Evolutionary conservation across 2,329 filamentous ascomycete species (phyloP), one percentile per base, ranked within the genome.

Genomic region (Pseudogymnoascus verrucosus): DNA sequence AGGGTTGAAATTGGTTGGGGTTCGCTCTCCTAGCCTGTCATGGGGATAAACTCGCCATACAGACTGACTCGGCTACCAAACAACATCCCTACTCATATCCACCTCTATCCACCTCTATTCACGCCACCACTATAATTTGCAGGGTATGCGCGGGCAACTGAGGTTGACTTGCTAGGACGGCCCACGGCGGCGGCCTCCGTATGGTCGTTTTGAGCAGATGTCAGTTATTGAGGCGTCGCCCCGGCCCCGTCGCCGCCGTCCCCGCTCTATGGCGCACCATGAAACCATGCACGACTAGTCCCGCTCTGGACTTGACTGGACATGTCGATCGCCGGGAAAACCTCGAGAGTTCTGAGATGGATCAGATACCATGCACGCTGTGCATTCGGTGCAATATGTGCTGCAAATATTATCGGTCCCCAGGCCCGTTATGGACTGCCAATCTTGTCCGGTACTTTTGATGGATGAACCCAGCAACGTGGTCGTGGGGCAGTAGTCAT

Each of bases 1-100:
- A n/a, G 51, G 28, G 28, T 57, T 16, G 51, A 57, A 57, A 57
- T 57, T 57, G 51, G 51, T 31, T 34, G 51, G 51, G 26, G 51
- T 57, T 34, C 51, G 10, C 28, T 11, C 10, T 19, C 10, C 28
- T 34, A 19, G 26, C 51, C 51, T 57, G 51, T 19, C 26, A 34
- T 10, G n/a, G 51, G 51, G 51, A 34, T 57, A 34, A 57, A 57
- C n/a, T 54, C 34, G 26, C 51, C 28, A 34, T 31, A 28, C 23
- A 28, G 14, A 26, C 51, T 57, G 51, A 57, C 51, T 57, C 51
- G 51, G 4, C 26, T 19, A 14, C 51, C 28, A 57, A 57, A 4
- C 23, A 28, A 16, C 26, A 57, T 5, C 26, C 51, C 14, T 57
- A 34, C 51, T 31, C 47, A 31, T 11, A 31, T 11, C 28, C 28